Conservation (phyloP, 805 yeast species). For the Saccharomycopsis sp. region DNA sequence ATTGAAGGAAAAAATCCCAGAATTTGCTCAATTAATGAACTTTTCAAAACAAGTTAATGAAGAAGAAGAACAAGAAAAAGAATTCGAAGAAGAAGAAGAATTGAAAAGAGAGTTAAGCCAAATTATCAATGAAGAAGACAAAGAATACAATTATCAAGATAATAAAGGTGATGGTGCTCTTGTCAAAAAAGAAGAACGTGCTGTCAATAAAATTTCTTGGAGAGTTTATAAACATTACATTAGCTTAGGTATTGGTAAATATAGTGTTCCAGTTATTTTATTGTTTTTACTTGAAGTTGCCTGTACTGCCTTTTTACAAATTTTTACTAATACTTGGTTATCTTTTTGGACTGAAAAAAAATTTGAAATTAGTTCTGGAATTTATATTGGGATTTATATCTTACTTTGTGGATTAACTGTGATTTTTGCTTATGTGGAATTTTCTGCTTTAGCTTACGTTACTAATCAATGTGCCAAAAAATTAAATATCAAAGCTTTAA, state of each 20-base stretch:
- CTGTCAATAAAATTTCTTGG: conserved; percentile 42
- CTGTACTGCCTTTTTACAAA: conserved; percentile 31
- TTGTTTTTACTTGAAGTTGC: conserved; percentile 22
- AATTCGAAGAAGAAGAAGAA: conserved; percentile 7
- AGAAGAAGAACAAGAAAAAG: conserved; percentile 22
- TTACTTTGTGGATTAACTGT: conserved; percentile 43
- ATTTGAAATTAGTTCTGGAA: conserved; percentile 38
- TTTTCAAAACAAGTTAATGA: conserved; percentile 23
- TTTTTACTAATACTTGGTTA: conserved; percentile 68
- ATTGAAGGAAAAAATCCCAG: conserved; percentile 28
- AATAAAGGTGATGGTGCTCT: conserved; percentile 4
- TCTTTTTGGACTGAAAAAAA: conserved; percentile 66
- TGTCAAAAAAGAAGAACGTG: conserved; percentile 37
- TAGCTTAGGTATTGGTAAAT: conserved; percentile 19
- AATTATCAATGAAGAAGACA: conserved; percentile 1
- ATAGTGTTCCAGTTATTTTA: conserved; percentile 30
- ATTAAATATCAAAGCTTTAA: conserved; percentile 54
- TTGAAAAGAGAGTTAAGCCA: background rate
- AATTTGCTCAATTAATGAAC: conserved; percentile 37
- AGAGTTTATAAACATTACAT: conserved; percentile 42
- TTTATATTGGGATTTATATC: conserved; percentile 58
- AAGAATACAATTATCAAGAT: conserved; percentile 1
- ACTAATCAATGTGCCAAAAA: conserved; percentile 44
- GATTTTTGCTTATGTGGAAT: conserved; percentile 32
- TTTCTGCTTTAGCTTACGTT: conserved; percentile 37